A percentile compares a stretch with the other conserved stretches of the same genome.
phyloP scores from a whole-genome alignment of 2,329 filamentous ascomycete genomes.

The Paramyrothecium sp. region DNA sequence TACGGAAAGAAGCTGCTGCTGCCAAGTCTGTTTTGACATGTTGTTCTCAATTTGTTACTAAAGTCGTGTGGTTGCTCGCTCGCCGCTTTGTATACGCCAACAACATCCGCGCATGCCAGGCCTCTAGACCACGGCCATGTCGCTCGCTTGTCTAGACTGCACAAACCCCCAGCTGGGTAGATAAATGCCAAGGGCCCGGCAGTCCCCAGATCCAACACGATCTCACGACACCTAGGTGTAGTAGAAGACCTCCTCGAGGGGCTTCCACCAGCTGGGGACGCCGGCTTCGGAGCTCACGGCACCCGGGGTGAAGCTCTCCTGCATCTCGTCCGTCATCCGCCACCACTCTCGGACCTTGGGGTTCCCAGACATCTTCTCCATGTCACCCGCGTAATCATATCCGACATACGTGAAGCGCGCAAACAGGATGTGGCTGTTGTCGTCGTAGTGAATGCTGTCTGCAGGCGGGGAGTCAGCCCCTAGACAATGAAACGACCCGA shows the following conservation, averaged over 20 bases:
- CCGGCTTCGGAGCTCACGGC: constrained; percentile 58
- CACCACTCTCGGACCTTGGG: constrained; percentile 76
- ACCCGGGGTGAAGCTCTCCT: constrained; percentile 62
- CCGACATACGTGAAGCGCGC: constrained; percentile 79
- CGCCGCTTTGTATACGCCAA: no score
- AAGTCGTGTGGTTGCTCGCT: no score
- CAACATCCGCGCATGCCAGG: no score
- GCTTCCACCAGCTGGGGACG: constrained; percentile 66
- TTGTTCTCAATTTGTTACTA: no score
- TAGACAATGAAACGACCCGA: no score
- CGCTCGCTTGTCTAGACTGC: no score
- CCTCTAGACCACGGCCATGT: no score
- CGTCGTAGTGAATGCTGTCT: constrained; percentile 75
- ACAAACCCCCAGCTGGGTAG: no score
- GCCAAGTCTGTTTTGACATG: no score
- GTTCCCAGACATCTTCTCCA: constrained; percentile 73
- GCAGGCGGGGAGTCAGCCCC: constrained; percentile 1
- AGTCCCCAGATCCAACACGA: no score
- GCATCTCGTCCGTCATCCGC: constrained; percentile 75
- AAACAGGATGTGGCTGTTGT: constrained; percentile 63
- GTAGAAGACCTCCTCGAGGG: constrained; percentile 69
- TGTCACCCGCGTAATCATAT: constrained; percentile 68
- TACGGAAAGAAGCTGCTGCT: no score
- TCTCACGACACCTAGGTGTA: constrained; percentile 35
- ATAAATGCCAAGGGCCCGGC: no score